These are phyloP conservation scores for Suillus ampliporus DNA, from an alignment of 768 basidiomycete species.

Conservation along the genomic window DNA sequence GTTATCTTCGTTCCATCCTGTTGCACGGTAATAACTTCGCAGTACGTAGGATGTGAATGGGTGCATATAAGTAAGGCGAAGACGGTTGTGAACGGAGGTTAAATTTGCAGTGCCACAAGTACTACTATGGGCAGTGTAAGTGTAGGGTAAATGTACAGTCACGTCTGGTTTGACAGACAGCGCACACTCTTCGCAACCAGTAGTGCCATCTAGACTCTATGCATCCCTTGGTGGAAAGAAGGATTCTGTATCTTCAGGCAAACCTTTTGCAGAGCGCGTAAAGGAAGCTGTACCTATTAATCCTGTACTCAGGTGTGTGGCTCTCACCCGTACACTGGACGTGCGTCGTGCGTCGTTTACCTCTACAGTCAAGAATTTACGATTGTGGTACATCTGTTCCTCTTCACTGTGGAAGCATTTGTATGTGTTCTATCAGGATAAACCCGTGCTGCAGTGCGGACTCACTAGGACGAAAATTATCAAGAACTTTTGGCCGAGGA, in stretches of 20 bases:
- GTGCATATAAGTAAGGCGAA: slow-evolving; percentile 62
- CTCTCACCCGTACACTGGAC: neutral
- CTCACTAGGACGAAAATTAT: slow-evolving; percentile 68
- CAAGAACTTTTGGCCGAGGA: slow-evolving; percentile 79
- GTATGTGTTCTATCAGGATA: slow-evolving; percentile 50
- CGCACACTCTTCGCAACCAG: slow-evolving; percentile 66
- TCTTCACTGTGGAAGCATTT: no score
- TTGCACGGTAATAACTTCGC: slow-evolving; percentile 88
- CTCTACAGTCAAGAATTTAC: slow-evolving; percentile 76
- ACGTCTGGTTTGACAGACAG: no score
- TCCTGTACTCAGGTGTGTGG: slow-evolving; percentile 67
- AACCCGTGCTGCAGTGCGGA: slow-evolving; percentile 39
- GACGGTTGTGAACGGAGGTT: no score
- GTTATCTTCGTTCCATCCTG: slow-evolving; percentile 97
- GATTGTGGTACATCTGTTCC: no score
- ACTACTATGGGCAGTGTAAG: no score
- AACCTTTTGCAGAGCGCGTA: slow-evolving; percentile 57
- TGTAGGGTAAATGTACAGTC: no score
- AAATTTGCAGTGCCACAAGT: no score
- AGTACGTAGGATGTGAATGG: slow-evolving; percentile 89
- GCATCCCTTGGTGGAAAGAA: slow-evolving; percentile 63
- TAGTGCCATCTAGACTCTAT: slow-evolving; percentile 53
- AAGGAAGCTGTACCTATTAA: slow-evolving; percentile 68
- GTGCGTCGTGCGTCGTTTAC: slow-evolving; percentile 13
- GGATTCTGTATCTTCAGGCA: slow-evolving; percentile 44